Evolutionary conservation across 2,329 filamentous ascomycete species (phyloP).

Genomic region (Alternaria brassicae): DNA sequence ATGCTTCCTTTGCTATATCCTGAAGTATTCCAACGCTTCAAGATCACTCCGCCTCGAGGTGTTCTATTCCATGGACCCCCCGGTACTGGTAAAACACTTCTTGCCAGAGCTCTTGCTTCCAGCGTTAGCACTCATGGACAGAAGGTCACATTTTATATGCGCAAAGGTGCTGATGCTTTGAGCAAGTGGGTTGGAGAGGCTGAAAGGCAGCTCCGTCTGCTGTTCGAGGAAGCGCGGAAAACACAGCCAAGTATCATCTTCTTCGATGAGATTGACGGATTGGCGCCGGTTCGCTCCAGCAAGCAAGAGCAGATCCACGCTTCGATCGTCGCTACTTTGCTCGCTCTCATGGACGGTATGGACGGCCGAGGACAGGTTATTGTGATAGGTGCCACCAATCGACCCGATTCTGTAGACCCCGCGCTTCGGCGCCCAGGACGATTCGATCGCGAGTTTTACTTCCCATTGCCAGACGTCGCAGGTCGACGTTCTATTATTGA

Average conservation of each 20-base stretch:
- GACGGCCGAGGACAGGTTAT: conserved; percentile 78
- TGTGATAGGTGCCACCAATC: conserved; percentile 97
- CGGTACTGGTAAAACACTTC: conserved; percentile 96
- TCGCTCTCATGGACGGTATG: conserved; percentile 60
- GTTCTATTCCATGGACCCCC: conserved; percentile 97
- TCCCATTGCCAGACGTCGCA: conserved; percentile 83
- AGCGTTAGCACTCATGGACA: conserved; percentile 86
- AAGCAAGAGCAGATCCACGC: conserved; percentile 99
- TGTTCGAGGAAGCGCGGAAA: conserved; percentile 95
- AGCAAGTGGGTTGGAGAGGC: conserved; percentile 99
- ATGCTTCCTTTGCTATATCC: conserved; percentile 92
- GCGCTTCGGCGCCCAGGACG: conserved; percentile 92
- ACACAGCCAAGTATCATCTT: conserved; percentile 99
- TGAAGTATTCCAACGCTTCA: conserved; percentile 88
- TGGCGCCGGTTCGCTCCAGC: conserved; percentile 93
- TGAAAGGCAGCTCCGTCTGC: conserved; percentile 87
- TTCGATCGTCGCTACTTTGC: conserved; percentile 72
- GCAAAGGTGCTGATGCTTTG: conserved; percentile 94
- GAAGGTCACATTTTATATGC: conserved; percentile 99
- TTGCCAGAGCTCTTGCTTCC: conserved; percentile 90
- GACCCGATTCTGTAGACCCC: conserved; percentile 94
- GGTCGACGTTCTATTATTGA: conserved; percentile 87
- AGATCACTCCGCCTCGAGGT: conserved; percentile 91
- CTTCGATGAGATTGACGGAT: conserved; percentile 97
- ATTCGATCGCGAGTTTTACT: conserved; percentile 98